phyloP scores from a whole-genome alignment of 306 rosid genomes.

The Vigna trinervia region DNA sequence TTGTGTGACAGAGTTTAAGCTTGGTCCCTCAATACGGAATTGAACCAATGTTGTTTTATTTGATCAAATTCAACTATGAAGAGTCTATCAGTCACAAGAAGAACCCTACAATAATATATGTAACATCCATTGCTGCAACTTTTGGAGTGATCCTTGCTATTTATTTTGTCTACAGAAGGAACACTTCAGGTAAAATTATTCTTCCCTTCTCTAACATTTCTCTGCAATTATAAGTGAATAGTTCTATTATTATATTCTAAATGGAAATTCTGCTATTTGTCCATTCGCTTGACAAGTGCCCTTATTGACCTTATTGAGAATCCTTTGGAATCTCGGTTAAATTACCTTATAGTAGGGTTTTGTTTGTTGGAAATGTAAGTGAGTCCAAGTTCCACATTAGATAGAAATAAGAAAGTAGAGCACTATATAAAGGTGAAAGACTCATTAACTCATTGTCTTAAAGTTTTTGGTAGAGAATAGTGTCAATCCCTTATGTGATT shows the following conservation, averaged over 20 bases:
- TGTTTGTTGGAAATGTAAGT: no score
- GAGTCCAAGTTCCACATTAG: no score
- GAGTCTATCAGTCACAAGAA: background rate
- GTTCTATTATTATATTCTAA: background rate
- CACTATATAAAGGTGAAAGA: no score
- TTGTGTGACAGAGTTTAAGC: background rate
- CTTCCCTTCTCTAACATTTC: background rate
- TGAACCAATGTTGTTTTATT: background rate
- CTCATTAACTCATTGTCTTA: no score
- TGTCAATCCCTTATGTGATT: no score
- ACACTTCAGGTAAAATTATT: background rate
- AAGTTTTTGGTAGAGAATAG: no score
- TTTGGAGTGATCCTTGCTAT: background rate
- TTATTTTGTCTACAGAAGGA: constrained; percentile 12
- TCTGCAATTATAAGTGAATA: background rate
- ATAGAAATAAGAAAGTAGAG: no score
- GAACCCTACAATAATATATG: background rate
- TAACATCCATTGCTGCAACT: background rate
- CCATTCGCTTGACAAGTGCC: no score
- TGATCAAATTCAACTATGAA: background rate
- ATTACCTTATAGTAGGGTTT: background rate
- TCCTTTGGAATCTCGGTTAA: background rate
- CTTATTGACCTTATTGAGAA: background rate
- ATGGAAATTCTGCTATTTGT: background rate
- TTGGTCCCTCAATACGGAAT: background rate